Percentiles rank a stretch among this genome's conserved stretches.
Conservation (phyloP, 2,329 filamentous ascomycete species). For the Penicillium sp. region DNA sequence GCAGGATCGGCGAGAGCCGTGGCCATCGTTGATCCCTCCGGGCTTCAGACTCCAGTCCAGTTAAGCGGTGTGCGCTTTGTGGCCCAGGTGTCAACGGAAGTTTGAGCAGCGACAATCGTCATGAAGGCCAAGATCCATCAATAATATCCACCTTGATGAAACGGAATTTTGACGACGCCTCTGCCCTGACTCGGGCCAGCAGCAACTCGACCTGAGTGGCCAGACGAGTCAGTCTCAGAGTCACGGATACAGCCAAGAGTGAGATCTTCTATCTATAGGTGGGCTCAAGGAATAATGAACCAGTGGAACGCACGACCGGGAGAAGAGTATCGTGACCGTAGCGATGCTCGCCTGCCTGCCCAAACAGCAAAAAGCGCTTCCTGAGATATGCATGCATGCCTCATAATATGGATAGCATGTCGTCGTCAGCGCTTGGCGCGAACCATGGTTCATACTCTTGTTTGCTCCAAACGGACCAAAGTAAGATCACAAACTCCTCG, state of each 20-base stretch:
- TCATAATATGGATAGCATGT: neutral
- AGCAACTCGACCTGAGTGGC: neutral
- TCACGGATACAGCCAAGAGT: neutral
- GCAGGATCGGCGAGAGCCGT: constrained; percentile 7
- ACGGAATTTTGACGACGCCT: neutral
- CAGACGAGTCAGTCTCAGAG: neutral
- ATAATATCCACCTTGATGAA: neutral
- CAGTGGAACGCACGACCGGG: neutral
- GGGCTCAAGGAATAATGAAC: neutral
- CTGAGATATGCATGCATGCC: neutral
- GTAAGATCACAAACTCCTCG: neutral
- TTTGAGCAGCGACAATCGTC: neutral
- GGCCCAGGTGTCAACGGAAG: neutral
- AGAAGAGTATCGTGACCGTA: neutral
- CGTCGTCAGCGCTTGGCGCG: neutral
- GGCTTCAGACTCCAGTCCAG: constrained; percentile 1
- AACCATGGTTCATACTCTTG: constrained; percentile 8
- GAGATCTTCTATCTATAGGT: neutral
- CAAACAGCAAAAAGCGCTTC: neutral
- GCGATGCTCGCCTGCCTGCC: neutral
- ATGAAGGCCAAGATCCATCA: neutral
- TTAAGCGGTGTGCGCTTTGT: constrained; percentile 4
- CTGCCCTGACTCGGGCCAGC: neutral
- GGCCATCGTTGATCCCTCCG: neutral
- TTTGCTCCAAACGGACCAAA: neutral